Evolutionary conservation across 495 filamentous ascomycete species (phyloP), one percentile per base, ranked within the genome.

Genomic region (Penicillium tannophilum): DNA sequence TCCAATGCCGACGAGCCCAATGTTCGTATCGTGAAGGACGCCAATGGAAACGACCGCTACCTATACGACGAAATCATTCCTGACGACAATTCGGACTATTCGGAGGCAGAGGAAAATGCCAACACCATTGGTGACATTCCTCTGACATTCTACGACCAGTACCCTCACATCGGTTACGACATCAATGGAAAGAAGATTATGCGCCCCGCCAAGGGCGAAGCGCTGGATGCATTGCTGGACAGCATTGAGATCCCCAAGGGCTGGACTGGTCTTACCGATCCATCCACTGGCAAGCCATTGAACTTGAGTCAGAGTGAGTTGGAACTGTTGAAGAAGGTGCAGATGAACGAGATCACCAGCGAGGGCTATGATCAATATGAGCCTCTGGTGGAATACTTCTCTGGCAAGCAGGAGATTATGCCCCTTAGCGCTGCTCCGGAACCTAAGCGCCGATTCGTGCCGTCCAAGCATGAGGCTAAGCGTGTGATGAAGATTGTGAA

Each of bases 111-210:
- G 46, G 88, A 84, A 26, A 85, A 87, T 26, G 78, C 78, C 12
- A 98, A 98, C 71, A 97, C 94, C 4, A 96, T 98, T 69, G 94
- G 94, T 56, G 82, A 98, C 69, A 98, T 98, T 59, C 91, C 93
- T 12, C 73, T 98, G 19, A 87, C 88, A 28, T 97, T 96, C 76
- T 98, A 98, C 80, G 93, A 98, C 68, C 88, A 90, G 46, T 98
- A 97, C 69, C 94, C 95, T 54, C 94, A 98, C 72, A 97, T 98
- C 71, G 94, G 94, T 43, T 98, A 98, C 74, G 90, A 97, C 69
- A 97, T 98, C 74, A 96, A 98, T 76, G 94, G 94, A 72, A 97
- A 92, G 80, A 96, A 90, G 73, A 95, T 98, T 55, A 88, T 95
- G 86, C 90, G 94, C 47, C 94, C 94, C 3, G 94, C 94, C 31